Conservation (phyloP, 345 rosid genomes). For the Eucalyptus pauciflora region DNA sequence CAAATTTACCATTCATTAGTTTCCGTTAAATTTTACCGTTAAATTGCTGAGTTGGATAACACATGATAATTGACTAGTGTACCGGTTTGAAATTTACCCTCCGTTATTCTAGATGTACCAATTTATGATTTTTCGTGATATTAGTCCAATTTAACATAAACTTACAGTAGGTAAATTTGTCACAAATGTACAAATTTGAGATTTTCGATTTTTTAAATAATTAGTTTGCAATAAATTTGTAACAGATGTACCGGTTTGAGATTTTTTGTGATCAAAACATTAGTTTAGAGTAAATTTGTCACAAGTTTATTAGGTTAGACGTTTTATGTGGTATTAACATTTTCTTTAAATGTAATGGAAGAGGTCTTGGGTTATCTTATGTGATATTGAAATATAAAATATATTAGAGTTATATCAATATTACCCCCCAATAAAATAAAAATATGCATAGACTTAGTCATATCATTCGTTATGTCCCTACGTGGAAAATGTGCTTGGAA, state of each 20-base stretch:
- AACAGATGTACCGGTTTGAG: accelerated
- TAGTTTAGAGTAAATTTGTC: not conserved
- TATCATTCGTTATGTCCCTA: not conserved
- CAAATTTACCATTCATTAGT: too few species aligned
- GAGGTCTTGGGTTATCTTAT: too few species aligned
- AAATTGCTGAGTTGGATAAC: too few species aligned
- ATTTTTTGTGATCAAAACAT: too few species aligned
- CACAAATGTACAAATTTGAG: too few species aligned
- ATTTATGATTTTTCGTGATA: not conserved
- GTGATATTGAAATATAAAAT: too few species aligned
- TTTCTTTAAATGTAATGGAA: too few species aligned
- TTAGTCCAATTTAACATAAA: not conserved
- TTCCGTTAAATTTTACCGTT: too few species aligned
- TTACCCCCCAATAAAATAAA: too few species aligned
- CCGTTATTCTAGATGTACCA: accelerated
- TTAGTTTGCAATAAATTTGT: too few species aligned
- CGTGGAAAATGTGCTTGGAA: not conserved
- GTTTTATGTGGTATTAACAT: not conserved
- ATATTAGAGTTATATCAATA: too few species aligned
- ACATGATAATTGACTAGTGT: not conserved
- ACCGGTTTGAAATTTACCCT: not conserved
- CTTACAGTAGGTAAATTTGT: not conserved
- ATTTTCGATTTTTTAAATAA: too few species aligned
- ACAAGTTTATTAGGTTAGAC: not conserved
- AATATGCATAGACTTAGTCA: not conserved